Evolutionary conservation across 164 flowering plant genomes (phyloP).

Genomic region (Aristolochia fimbriata): DNA sequence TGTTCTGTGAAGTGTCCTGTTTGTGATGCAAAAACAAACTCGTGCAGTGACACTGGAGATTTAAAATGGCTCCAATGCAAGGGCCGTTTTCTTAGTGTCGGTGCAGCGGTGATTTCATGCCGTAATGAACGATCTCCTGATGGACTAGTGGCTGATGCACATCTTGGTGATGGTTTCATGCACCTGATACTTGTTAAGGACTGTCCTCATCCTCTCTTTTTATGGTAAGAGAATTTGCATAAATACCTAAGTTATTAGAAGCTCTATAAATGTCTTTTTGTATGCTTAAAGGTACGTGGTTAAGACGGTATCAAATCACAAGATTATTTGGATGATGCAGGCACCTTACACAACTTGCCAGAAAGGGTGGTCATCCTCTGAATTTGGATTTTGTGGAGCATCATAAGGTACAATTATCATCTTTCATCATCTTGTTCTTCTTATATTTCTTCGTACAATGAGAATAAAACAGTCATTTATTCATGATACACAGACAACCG

Average conservation of each 20-base stretch:
- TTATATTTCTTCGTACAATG: no score
- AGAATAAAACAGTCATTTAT: neutral
- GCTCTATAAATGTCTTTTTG: neutral
- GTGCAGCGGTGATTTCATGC: slow-evolving; percentile 84
- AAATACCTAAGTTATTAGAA: neutral
- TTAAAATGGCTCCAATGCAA: slow-evolving; percentile 53
- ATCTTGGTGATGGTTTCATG: slow-evolving; percentile 87
- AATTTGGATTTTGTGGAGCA: slow-evolving; percentile 85
- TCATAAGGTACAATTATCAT: slow-evolving; percentile 50
- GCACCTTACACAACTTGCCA: slow-evolving; percentile 89
- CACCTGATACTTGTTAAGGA: slow-evolving; percentile 76
- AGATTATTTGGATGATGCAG: slow-evolving; percentile 22
- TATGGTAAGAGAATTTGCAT: slow-evolving; percentile 36
- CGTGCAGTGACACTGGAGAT: slow-evolving; percentile 12
- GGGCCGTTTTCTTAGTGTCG: slow-evolving; percentile 84
- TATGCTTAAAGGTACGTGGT: neutral
- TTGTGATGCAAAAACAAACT: slow-evolving; percentile 24
- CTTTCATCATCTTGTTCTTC: neutral
- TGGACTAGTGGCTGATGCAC: slow-evolving; percentile 95
- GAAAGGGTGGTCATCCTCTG: slow-evolving; percentile 65
- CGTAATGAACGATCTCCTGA: slow-evolving; percentile 94
- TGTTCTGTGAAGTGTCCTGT: slow-evolving; percentile 56
- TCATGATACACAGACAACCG: slow-evolving; percentile 45
- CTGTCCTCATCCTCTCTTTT: slow-evolving; percentile 67
- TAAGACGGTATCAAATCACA: neutral